These are phyloP conservation scores for Oryza brachyantha DNA, from an alignment of 176 grass and related monocot genomes.

Conservation along the genomic window DNA sequence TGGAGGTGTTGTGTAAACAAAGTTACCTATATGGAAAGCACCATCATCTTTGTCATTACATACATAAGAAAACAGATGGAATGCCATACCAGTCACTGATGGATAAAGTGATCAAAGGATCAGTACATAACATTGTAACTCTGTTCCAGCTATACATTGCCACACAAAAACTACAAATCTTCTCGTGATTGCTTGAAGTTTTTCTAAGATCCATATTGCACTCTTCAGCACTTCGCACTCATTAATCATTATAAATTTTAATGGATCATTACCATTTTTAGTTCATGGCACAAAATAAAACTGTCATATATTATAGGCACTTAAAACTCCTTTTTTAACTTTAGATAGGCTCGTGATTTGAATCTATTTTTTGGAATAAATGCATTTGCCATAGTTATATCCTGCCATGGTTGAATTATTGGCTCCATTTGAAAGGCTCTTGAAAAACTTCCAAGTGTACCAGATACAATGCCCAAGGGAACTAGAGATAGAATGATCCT, in stretches of 20 bases:
- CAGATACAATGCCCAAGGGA: slow-evolving; percentile 6
- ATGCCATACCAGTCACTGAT: background rate
- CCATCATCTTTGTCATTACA: no score
- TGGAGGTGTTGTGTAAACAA: no score
- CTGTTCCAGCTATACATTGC: background rate
- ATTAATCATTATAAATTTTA: slow-evolving; percentile 26
- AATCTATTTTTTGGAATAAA: slow-evolving; percentile 7
- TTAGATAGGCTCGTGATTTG: slow-evolving; percentile 10
- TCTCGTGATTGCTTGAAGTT: background rate
- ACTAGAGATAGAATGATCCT: background rate
- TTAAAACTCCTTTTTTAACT: slow-evolving; percentile 10
- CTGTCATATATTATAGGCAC: background rate
- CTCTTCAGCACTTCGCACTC: background rate
- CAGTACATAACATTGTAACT: background rate
- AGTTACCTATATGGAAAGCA: no score
- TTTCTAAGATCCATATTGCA: slow-evolving; percentile 8
- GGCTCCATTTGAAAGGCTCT: background rate
- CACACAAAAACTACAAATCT: background rate
- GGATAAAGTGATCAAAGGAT: background rate
- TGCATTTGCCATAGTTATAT: background rate
- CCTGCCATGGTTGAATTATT: background rate
- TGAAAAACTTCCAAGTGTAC: background rate
- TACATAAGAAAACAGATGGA: slow-evolving; percentile 14
- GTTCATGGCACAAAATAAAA: background rate
- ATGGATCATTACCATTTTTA: background rate